Conservation (phyloP, 2,329 filamentous ascomycete species). For the Penicillium sp. region DNA sequence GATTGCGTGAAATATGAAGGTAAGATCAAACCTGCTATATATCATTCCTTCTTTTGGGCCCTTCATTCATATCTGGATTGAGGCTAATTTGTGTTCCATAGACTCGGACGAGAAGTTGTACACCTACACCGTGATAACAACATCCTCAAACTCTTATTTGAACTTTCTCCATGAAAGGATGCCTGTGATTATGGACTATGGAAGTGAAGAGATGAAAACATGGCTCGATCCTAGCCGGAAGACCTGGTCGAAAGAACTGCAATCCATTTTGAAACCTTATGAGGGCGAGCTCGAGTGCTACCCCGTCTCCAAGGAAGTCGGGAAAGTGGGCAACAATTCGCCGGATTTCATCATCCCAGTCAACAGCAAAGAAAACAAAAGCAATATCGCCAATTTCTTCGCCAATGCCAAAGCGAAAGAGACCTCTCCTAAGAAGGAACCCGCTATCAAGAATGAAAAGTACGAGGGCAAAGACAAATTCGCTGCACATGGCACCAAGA, state of each 20-base stretch:
- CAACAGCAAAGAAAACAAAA: slow-evolving; percentile 85
- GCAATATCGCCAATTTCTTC: slow-evolving; percentile 94
- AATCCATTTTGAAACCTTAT: slow-evolving; percentile 79
- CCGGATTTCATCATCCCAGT: slow-evolving; percentile 82
- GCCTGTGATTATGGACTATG: slow-evolving; percentile 87
- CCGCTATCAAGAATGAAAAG: slow-evolving; percentile 44
- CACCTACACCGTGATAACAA: slow-evolving; percentile 94
- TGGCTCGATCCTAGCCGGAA: slow-evolving; percentile 79
- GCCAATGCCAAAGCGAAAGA: slow-evolving; percentile 58
- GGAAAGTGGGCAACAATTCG: slow-evolving; percentile 92
- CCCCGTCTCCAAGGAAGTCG: slow-evolving; percentile 84
- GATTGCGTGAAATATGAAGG: slow-evolving; percentile 84
- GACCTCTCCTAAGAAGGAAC: slow-evolving; percentile 29
- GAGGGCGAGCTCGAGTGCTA: slow-evolving; percentile 82
- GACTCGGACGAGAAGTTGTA: slow-evolving; percentile 73
- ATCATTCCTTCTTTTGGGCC: neutral
- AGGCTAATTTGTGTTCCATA: slow-evolving; percentile 30
- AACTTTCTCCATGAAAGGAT: slow-evolving; percentile 91
- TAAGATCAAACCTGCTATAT: slow-evolving; percentile 36
- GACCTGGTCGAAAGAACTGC: slow-evolving; percentile 79
- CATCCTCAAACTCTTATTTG: slow-evolving; percentile 79
- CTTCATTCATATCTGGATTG: neutral
- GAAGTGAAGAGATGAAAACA: slow-evolving; percentile 69
- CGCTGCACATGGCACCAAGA: slow-evolving; percentile 58
- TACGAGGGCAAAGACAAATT: slow-evolving; percentile 52